Evolutionary conservation across 257 asterid species (phyloP).

Genomic region (Hygrophila difformis): DNA sequence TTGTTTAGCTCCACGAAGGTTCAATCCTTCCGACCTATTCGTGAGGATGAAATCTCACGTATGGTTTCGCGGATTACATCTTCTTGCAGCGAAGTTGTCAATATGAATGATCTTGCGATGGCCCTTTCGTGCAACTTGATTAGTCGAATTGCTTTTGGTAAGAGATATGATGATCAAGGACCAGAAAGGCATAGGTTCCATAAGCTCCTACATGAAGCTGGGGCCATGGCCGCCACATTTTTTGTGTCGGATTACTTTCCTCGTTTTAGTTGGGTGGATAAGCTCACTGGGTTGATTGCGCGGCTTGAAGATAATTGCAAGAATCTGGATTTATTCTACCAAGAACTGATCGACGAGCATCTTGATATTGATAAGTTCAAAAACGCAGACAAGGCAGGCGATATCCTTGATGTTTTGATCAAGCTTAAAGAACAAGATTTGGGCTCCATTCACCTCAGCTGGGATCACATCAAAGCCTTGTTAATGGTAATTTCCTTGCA

Average conservation of each 20-base stretch:
- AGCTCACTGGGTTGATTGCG: not conserved
- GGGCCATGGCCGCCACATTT: not conserved
- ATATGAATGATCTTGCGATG: constrained; percentile 1
- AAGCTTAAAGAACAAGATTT: constrained; percentile 6
- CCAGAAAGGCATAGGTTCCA: no score
- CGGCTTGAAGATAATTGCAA: not conserved
- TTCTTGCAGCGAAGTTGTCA: not conserved
- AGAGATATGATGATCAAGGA: not conserved
- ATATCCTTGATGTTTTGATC: constrained; percentile 19
- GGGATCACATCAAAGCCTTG: constrained; percentile 17
- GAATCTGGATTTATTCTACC: constrained; percentile 12
- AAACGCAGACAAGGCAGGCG: not conserved
- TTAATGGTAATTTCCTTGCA: no score
- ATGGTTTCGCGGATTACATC: constrained; percentile 1
- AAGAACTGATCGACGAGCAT: constrained; percentile 19
- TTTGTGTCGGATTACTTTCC: not conserved
- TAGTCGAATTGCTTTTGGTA: not conserved
- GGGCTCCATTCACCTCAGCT: constrained; percentile 5
- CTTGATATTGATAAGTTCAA: not conserved
- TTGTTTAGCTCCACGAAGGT: constrained; percentile 7
- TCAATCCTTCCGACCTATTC: constrained; percentile 13
- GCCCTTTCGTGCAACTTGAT: not conserved
- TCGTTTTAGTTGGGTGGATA: constrained; percentile 15
- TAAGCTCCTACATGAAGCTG: not conserved
- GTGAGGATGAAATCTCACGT: constrained; percentile 13